Evolutionary conservation across 1,284 basidiomycete genomes (phyloP), one percentile per base, ranked within the genome.

Genomic region (Thelephora terrestris): DNA sequence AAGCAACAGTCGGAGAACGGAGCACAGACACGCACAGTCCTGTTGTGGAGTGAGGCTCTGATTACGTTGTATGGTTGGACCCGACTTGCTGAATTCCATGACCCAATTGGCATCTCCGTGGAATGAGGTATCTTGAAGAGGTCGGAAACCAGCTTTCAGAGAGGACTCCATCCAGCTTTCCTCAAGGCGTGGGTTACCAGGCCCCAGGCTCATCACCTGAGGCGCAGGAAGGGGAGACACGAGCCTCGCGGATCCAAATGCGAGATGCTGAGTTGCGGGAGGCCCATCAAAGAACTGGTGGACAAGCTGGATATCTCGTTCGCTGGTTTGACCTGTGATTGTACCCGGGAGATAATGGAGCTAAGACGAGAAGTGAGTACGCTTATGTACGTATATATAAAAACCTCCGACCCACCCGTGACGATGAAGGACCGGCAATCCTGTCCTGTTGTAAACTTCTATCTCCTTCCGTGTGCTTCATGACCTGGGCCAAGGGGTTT

Each of bases 391-490:
- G 37, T 9, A 39, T 14, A 18, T 20, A 38, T 17, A 7, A 17
- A 58, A 6, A 32, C 29, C 29, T 32, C 29, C 29, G 29, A 32
- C 74, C 51, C 55, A 86, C 87, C 54, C 77, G 69, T 46, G 81
- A 75, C 6, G 81, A 78, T 1, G 87, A 89, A 40, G 85, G 75
- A 0, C 83, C 84, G 14, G 77, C 77, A 45, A 84, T 65, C 57
- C 83, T 77, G 63, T 90, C 86, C 70, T 88, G 81, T 56, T 94
- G 91, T 32, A 96, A 65, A 60, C 89, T 91, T 49, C 87, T 81
- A 67, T 98, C 94, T 3, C 82, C 82, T 53, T 93, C 90, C 4
- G 92, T 82, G 58, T 96, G 88, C 65, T 97, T 97, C 51, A 95
- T 73, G 39, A 98, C 84, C 59, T 92, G 87, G 17, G 88, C 82